Evolutionary conservation across 129 eudicot genomes (phyloP).

Genomic region (Artemisia annua): DNA sequence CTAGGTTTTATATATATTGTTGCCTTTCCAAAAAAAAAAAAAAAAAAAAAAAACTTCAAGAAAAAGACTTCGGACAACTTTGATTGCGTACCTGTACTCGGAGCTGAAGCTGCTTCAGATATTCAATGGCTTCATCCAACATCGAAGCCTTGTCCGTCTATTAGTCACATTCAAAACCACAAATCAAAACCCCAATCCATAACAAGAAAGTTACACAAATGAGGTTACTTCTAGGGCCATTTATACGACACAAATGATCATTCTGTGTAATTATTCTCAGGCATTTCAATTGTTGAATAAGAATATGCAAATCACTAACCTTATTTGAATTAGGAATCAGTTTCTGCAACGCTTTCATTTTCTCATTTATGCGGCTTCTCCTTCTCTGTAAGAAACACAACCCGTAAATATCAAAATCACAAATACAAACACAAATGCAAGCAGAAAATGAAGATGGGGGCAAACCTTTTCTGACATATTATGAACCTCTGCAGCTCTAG

Average conservation of each 20-base stretch:
- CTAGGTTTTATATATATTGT: too few relatives aligned
- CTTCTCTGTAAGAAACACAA: constrained; percentile 52
- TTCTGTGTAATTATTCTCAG: not conserved
- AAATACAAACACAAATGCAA: not conserved
- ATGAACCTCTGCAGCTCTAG: constrained; percentile 82
- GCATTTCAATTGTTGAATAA: too few relatives aligned
- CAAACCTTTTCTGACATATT: constrained; percentile 74
- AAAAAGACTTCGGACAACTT: too few relatives aligned
- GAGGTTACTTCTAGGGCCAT: not conserved
- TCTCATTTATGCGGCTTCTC: constrained; percentile 85
- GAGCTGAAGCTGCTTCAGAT: constrained; percentile 90
- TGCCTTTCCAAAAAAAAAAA: too few relatives aligned
- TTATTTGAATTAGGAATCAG: constrained; percentile 83
- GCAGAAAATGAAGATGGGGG: not conserved
- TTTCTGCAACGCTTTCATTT: constrained; percentile 82
- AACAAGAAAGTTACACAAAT: not conserved
- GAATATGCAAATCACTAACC: constrained; percentile 26
- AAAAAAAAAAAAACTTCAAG: too few relatives aligned
- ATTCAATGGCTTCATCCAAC: constrained; percentile 88
- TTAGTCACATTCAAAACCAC: not conserved
- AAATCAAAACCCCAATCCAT: not conserved
- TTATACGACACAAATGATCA: not conserved
- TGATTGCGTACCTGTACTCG: constrained; percentile 60
- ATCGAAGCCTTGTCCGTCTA: constrained; percentile 88
- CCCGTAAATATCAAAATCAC: not conserved